Evolutionary conservation across 1,284 basidiomycete species (phyloP).

Genomic region (Rhodotorula sp.): DNA sequence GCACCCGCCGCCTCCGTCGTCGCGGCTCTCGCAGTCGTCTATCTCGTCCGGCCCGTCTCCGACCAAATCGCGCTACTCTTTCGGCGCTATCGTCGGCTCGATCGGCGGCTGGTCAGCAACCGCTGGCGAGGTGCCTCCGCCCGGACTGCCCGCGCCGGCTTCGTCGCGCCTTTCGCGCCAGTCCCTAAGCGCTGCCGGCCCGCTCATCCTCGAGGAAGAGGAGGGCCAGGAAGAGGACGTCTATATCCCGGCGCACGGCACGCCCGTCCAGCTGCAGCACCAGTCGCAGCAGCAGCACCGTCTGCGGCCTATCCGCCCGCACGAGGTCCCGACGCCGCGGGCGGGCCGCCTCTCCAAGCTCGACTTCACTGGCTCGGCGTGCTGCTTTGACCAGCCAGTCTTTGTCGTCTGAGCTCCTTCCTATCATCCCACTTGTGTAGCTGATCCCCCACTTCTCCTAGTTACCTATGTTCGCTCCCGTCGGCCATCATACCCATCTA

Average conservation of each 20-base stretch:
- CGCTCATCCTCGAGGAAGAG: slow-evolving; percentile 17
- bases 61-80: slow-evolving; percentile 30
- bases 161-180: slow-evolving; percentile 12
- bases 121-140: slow-evolving; percentile 4
- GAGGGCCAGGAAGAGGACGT: slow-evolving; percentile 27
- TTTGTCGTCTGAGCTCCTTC: slow-evolving; percentile 26
- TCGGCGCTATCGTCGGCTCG: slow-evolving; percentile 34
- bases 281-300: slow-evolving; percentile 14
- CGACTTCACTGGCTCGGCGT: slow-evolving; percentile 33
- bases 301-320: slow-evolving; percentile 30
- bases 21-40: slow-evolving; percentile 7
- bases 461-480: background rate
- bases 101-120: slow-evolving; percentile 36
- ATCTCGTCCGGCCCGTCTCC: slow-evolving; percentile 13
- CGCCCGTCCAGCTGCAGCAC: slow-evolving; percentile 25
- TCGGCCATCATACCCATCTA: background rate
- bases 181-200: slow-evolving; percentile 1
- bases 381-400: slow-evolving; percentile 33
- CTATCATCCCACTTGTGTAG: background rate
- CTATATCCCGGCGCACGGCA: slow-evolving; percentile 19
- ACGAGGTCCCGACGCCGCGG: slow-evolving; percentile 26
- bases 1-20: background rate
- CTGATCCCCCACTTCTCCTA: background rate
- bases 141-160: slow-evolving; percentile 6
- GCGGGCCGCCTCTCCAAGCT: slow-evolving; percentile 24